Evolutionary conservation across 2,329 filamentous ascomycete genomes (phyloP), one percentile per base, ranked within the genome.

Genomic region (Fusarium sp.): DNA sequence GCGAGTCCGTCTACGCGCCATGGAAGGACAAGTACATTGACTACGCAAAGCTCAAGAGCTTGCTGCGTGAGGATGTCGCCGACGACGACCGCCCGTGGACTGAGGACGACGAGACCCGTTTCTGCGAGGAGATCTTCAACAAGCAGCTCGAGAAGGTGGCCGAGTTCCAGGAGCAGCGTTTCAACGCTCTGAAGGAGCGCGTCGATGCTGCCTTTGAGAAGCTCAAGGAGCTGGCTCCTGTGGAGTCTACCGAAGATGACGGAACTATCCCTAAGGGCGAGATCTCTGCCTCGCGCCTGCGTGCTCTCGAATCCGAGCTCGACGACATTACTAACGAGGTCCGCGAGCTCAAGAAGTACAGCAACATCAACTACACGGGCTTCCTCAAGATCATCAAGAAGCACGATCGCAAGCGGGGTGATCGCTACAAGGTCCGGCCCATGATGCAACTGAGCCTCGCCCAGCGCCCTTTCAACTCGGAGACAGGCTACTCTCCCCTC

Each of bases 351-450:
- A 96, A 98, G 84, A 96, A 94, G 83, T 99, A 96, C 85, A 96
- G 94, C 83, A 93, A 93, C 74, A 92, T 98, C 85, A 99, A 99
- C 85, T 99, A 98, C 84, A 98, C 96, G 7, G 96, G 95, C 57
- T 98, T 98, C 84, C 89, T 98, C 80, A 99, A 99, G 88, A 97
- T 97, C 57, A 95, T 95, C 66, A 99, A 99, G 91, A 99, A 99
- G 86, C 96, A 99, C 84, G 96, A 99, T 84, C 93, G 96, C 76
- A 97, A 96, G 85, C 90, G 96, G 75, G 95, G 95, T 65, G 89
- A 91, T 75, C 89, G 91, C 62, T 98, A 98, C 86, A 94, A 93
- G 82, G 93, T 98, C 76, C 91, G 94, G 27, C 95, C 96, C 31
- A 92, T 98, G 86, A 92, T 98, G 84, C 94, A 98, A 84, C 93